Percentiles rank a stretch among this genome's conserved stretches.
Evolutionary conservation across 768 basidiomycete species (phyloP).

Genomic region (Leucogyrophana mollusca): DNA sequence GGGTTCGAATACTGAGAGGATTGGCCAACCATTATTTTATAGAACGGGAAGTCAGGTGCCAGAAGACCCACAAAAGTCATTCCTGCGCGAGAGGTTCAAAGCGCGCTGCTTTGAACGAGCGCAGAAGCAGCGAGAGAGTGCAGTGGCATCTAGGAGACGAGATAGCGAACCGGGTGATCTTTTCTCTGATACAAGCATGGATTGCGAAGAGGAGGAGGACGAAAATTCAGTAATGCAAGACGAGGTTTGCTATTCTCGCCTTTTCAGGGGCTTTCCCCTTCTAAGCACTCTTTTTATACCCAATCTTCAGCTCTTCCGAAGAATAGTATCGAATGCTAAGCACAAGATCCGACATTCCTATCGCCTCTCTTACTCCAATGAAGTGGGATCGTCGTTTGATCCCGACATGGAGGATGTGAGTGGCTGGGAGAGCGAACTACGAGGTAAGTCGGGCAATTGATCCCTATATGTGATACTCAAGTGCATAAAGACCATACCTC

Average conservation of each 20-base stretch:
- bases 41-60: slow-evolving; percentile 12
- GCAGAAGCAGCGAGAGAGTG: slow-evolving; percentile 50
- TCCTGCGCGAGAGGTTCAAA: slow-evolving; percentile 61
- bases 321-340: slow-evolving; percentile 58
- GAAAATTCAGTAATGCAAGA: slow-evolving; percentile 62
- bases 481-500: slow-evolving; percentile 6
- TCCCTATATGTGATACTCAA: background rate
- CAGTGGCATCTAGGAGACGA: slow-evolving; percentile 35
- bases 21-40: slow-evolving; percentile 13
- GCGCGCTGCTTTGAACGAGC: slow-evolving; percentile 64
- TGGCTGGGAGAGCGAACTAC: slow-evolving; percentile 59
- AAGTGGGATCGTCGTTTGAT: slow-evolving; percentile 77
- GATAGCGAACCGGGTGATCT: slow-evolving; percentile 46
- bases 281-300: background rate
- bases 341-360: slow-evolving; percentile 52
- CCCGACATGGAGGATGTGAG: slow-evolving; percentile 65
- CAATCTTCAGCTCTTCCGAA: slow-evolving; percentile 58
- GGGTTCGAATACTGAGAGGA: slow-evolving; percentile 7
- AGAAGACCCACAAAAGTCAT: slow-evolving; percentile 50
- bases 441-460: slow-evolving; percentile 29
- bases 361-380: slow-evolving; percentile 59
- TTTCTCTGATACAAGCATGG: slow-evolving; percentile 45
- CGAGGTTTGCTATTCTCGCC: slow-evolving; percentile 41
- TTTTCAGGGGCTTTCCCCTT: slow-evolving; percentile 7
- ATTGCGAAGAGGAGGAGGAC: slow-evolving; percentile 55